phyloP scores from a whole-genome alignment of 169 alveolate species.

The Blepharisma undulans region DNA sequence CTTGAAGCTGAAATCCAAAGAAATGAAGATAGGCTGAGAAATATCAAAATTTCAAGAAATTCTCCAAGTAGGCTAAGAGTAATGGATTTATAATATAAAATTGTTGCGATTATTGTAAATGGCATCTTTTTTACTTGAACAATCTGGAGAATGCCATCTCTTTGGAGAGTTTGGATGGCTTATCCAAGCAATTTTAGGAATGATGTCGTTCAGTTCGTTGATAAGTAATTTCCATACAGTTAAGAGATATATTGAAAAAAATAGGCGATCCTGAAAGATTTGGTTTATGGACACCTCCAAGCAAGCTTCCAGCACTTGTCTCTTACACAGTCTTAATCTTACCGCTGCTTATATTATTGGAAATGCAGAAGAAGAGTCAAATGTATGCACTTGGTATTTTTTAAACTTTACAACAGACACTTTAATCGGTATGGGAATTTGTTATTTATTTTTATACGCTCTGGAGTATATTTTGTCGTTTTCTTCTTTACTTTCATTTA shows the following conservation, averaged over 20 bases:
- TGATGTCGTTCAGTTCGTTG: background rate
- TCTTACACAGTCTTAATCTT: constrained; percentile 14
- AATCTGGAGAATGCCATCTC: constrained; percentile 17
- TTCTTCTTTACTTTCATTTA: background rate
- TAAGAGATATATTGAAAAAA: constrained; percentile 30
- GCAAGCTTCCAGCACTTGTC: constrained; percentile 33
- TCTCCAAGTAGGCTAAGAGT: too few relatives aligned
- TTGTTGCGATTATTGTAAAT: too few relatives aligned
- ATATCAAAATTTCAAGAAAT: too few relatives aligned
- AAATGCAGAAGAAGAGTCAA: too few relatives aligned
- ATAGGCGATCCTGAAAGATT: constrained; percentile 25
- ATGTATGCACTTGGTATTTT: constrained; percentile 34
- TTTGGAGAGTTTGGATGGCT: constrained; percentile 33
- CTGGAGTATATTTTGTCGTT: background rate
- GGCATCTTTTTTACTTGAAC: background rate
- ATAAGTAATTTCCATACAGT: constrained; percentile 3
- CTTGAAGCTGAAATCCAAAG: background rate
- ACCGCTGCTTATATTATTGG: background rate
- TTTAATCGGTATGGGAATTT: constrained; percentile 14
- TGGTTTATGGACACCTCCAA: constrained; percentile 45
- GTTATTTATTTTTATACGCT: constrained; percentile 2
- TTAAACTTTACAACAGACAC: constrained; percentile 2
- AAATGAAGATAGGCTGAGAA: background rate
- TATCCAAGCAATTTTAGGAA: constrained; percentile 20
- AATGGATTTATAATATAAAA: too few relatives aligned